Evolutionary conservation across 805 yeast genomes (phyloP), one percentile per base, ranked within the genome.

Genomic region (Candida corydali): DNA sequence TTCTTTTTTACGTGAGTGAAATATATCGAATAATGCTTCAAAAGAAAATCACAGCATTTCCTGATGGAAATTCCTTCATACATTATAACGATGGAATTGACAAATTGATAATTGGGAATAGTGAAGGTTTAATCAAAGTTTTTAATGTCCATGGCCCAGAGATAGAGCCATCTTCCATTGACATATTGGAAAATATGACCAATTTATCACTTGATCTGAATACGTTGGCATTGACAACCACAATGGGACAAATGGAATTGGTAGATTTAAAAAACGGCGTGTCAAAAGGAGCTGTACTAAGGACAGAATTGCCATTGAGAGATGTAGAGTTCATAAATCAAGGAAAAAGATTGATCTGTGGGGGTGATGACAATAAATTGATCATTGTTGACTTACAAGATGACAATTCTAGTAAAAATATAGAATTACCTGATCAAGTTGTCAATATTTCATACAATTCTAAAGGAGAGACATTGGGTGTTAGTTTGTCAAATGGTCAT

Each of bases 311-410:
- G 20, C 69, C 77, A 0, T 49, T 79, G 16, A 59, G 84, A 43
- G 80, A 75, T 44, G 69, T 75, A 6, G 61, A 60, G 10, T 73
- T 78, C 47, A 75, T 81, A 16, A 84, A 82, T 45, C 76, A 73
- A 34, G 87, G 83, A 0, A 70, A 73, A 24, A 63, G 76, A 51
- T 63, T 70, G 1, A 63, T 78, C 1, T 70, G 78, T 41, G 88
- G 82, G 17, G 89, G 91, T 26, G 85, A 82, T 44, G 83, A 78
- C 43, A 70, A 73, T 29, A 77, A 77, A 38, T 55, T 83, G 28
- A 61, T 65, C 2, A 50, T 82, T 3, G 53, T 79, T 1, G 25
- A 49, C 50, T 19, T 29, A 22, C 35, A 29, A 29, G 34, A 36
- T 16, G 16, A 61, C 10, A 62, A 61, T 25, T 30, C 37, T 10